Percentiles rank a stretch among this genome's conserved stretches.
phyloP scores from a whole-genome alignment of 2,329 filamentous ascomycete genomes.

The Colletotrichum tabaci region DNA sequence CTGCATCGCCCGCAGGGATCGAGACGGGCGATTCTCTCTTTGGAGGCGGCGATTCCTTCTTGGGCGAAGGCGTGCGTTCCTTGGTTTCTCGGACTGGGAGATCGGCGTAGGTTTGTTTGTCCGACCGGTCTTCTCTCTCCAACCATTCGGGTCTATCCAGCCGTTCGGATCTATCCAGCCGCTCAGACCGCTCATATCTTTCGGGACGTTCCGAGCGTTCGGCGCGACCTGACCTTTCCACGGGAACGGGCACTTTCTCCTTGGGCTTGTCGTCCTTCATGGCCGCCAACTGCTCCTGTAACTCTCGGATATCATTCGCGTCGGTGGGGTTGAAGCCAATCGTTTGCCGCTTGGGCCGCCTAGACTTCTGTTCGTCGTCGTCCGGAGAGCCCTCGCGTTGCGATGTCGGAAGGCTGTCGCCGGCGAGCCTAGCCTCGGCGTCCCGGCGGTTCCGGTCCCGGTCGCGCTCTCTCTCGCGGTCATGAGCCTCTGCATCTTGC shows the following conservation, averaged over 20 bases:
- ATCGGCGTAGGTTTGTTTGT: conserved; percentile 37
- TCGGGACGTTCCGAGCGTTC: conserved; percentile 28
- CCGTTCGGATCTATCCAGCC: conserved; percentile 17
- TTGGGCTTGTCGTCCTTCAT: conserved; percentile 49
- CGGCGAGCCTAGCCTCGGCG: conserved; percentile 55
- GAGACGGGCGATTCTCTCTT: conserved; percentile 36
- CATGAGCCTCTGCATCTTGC: conserved; percentile 44
- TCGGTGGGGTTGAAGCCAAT: conserved; percentile 68
- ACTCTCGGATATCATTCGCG: conserved; percentile 62
- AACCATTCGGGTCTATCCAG: conserved; percentile 18
- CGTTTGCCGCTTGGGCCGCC: conserved; percentile 56
- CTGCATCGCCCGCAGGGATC: conserved; percentile 31
- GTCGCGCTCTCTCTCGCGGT: conserved; percentile 41
- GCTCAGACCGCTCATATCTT: conserved; percentile 18
- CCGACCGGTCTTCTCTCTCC: conserved; percentile 28
- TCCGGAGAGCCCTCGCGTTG: conserved; percentile 60
- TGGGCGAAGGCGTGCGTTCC: conserved; percentile 39
- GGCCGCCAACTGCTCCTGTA: conserved; percentile 66
- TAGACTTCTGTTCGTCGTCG: conserved; percentile 55
- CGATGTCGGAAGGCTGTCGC: conserved; percentile 50
- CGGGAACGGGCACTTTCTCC: conserved; percentile 32
- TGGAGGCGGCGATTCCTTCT: conserved; percentile 31
- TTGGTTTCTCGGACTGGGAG: conserved; percentile 27
- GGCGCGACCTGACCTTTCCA: conserved; percentile 32
- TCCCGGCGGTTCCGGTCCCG: conserved; percentile 55